Conservation (phyloP, 345 rosid genomes). For the Trapa incisa region DNA sequence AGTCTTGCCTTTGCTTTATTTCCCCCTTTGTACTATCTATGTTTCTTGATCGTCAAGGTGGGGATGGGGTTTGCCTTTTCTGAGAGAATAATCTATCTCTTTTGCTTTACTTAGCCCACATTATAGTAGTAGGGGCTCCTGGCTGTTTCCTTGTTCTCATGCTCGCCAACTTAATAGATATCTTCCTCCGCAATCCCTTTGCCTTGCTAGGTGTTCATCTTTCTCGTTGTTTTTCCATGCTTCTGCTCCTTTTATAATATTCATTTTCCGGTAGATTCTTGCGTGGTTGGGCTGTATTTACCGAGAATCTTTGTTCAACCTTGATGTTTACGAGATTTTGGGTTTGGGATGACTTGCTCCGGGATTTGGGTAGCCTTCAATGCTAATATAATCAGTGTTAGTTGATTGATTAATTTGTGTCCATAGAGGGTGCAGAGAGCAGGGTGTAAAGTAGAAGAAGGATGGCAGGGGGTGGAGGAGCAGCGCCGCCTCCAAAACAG, state of each 20-base stretch:
- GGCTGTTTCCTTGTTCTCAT: background rate
- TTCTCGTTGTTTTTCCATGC: background rate
- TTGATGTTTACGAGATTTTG: too few species aligned
- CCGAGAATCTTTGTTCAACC: too few species aligned
- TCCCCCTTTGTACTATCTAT: background rate
- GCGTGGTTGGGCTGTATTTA: too few species aligned
- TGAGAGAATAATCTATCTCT: slow-evolving; percentile 5
- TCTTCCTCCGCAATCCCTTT: background rate
- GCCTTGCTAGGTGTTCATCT: background rate
- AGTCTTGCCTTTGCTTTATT: background rate
- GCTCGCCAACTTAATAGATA: background rate
- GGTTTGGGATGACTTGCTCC: too few species aligned
- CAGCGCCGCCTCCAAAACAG: too few species aligned
- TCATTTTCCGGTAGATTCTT: too few species aligned
- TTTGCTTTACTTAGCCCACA: slow-evolving; percentile 2
- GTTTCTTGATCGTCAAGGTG: slow-evolving; percentile 5
- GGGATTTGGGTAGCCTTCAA: too few species aligned
- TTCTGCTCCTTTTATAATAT: background rate
- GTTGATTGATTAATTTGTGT: too few species aligned
- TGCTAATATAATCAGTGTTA: too few species aligned
- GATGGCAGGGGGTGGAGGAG: too few species aligned
- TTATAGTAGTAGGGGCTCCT: background rate
- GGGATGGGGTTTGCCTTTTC: slow-evolving; percentile 3
- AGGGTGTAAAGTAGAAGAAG: too few species aligned
- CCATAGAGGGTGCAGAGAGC: too few species aligned